phyloP scores from a whole-genome alignment of 1,284 basidiomycete genomes.

The Boletus semigastroideus region DNA sequence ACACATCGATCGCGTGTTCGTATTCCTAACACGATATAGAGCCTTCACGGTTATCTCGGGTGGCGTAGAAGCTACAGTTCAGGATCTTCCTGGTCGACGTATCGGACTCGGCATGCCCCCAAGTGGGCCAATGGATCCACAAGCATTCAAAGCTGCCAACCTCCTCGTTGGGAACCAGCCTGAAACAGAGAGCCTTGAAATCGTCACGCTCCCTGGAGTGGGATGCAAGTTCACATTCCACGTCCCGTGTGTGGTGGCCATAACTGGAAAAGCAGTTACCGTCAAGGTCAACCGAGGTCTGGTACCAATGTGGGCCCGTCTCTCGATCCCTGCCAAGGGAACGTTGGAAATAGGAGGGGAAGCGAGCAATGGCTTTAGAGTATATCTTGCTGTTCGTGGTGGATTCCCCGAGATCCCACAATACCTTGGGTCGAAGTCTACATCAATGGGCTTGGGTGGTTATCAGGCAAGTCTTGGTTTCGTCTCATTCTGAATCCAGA shows the following conservation, averaged over 20 bases:
- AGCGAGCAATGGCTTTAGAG: constrained; percentile 44
- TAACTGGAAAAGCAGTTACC: constrained; percentile 53
- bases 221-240: constrained; percentile 48
- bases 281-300: constrained; percentile 44
- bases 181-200: constrained; percentile 59
- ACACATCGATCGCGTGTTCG: background rate
- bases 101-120: constrained; percentile 63
- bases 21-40: constrained; percentile 20
- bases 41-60: constrained; percentile 57
- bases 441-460: constrained; percentile 60
- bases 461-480: constrained; percentile 44
- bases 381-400: constrained; percentile 57
- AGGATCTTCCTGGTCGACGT: constrained; percentile 61
- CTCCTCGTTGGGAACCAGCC: constrained; percentile 57
- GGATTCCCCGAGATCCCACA: constrained; percentile 59
- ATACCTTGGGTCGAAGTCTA: constrained; percentile 65
- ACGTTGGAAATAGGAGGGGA: constrained; percentile 41
- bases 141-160: constrained; percentile 62
- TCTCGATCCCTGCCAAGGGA: constrained; percentile 46
- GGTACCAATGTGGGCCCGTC: constrained; percentile 48
- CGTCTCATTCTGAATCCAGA: background rate
- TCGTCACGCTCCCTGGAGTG: constrained; percentile 42
- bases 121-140: constrained; percentile 67
- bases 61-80: constrained; percentile 62
- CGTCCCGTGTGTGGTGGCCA: constrained; percentile 48